Evolutionary conservation across 371 early-diverging fungal genomes (phyloP), one percentile per base, ranked within the genome.

Genomic region (Actinomucor elegans): DNA sequence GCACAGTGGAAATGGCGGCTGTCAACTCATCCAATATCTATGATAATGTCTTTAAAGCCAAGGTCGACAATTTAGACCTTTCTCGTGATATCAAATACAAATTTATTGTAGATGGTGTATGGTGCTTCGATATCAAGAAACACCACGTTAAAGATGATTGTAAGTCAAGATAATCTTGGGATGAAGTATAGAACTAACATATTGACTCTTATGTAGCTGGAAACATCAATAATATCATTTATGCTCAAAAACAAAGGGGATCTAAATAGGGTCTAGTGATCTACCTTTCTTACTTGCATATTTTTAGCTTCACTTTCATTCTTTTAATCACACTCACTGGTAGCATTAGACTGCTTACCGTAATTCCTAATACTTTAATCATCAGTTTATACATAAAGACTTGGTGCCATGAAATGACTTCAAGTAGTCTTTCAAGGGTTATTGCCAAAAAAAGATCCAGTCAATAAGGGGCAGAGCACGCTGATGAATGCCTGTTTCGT

Each of bases 41-140:
- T 14, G 15, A 43, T 29, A 20, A 20, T 8, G 18, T 51, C 11
- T 51, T 51, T 42, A 15, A 40, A 10, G 52, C 40, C 5, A 42
- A 15, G 1, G 42, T 51, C 5, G 31, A 29, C 3, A 38, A 27
- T n/a, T 32, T 51, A 31, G 75, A 74, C 37, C 52, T 61, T n/a
- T 66, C 71, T n/a, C 34, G 18, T 10, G 44, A 46, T 28, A 42
- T 42, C 5, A 9, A 26, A 48, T 69, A 71, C 61, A 77, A 77
- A 42, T 77, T 74, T 44, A 66, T 77, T 2, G 75, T 77, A 2
- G 77, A 77, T 60, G 75, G 73, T 0, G 47, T 57, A 0, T 77
- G 77, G 77, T 53, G 60, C 3, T 69, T 64, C 61, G 71, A 69
- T 18, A 45, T 61, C 18, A 66, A 69, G n/a, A 47, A 20, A 33